Evolutionary conservation across 2,329 filamentous ascomycete species (phyloP).

Genomic region (Fusarium tanahbumbuense): DNA sequence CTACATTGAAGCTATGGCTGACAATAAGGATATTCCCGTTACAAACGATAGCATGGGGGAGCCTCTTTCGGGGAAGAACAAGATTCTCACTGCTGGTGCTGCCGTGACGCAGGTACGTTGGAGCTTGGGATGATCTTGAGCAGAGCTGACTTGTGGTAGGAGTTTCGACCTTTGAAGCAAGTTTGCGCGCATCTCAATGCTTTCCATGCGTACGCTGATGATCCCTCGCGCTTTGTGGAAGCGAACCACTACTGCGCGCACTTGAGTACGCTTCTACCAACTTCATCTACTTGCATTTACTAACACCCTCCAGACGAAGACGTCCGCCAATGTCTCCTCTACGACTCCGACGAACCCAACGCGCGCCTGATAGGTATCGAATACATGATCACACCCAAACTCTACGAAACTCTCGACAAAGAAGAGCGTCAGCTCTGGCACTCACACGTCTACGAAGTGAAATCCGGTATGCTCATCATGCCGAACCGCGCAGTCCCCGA

Average conservation of each 20-base stretch:
- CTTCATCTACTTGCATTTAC: constrained; percentile 49
- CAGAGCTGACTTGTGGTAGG: constrained; percentile 51
- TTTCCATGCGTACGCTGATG: constrained; percentile 85
- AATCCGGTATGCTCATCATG: constrained; percentile 84
- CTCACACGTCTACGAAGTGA: constrained; percentile 78
- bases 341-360: constrained; percentile 74
- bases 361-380: constrained; percentile 86
- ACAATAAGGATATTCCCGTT: constrained; percentile 15
- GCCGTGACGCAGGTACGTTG: constrained; percentile 63
- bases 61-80: constrained; percentile 65
- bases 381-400: constrained; percentile 81
- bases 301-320: constrained; percentile 60
- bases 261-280: constrained; percentile 57
- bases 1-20: constrained; percentile 26
- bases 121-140: fast-evolving
- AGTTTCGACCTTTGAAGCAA: constrained; percentile 77
- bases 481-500: constrained; percentile 70
- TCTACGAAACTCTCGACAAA: constrained; percentile 73
- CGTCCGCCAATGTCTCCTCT: constrained; percentile 86
- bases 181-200: constrained; percentile 88
- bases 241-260: constrained; percentile 89
- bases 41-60: constrained; percentile 54
- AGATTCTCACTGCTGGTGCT: constrained; percentile 71
- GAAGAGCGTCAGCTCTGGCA: constrained; percentile 85
- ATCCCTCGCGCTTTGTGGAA: constrained; percentile 76